Base-by-base conservation (phyloP, 768 basidiomycete genomes). In the Cystofilobasidium capitatum region DNA sequence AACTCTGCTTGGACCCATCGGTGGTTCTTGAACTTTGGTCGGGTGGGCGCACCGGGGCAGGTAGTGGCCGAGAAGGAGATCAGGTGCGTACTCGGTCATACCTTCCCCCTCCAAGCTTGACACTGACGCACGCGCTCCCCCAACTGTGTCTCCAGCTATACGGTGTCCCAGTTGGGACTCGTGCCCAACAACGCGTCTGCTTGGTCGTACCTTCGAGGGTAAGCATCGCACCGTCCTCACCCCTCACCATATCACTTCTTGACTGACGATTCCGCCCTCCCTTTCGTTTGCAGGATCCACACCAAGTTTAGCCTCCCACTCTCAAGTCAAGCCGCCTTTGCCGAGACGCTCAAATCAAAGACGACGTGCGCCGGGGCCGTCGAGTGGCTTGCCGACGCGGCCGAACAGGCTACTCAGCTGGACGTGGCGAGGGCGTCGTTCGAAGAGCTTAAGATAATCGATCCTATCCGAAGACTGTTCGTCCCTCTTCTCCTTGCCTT, bases 1-100 rank as follows among this genome's bases (percentile, higher is more conserved):
- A 99, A 99, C 75, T 93, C 90, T 39, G 96, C 89, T 26, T 99
- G 96, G 96, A 91, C 51, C 87, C 92, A 81, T 96, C 91, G 76
- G 83, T 92, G 69, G 85, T 89, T 57, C 89, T 85, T 77, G 82
- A 83, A 62, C 85, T 87, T 45, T 79, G 85, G 70, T 77, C 84
- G 72, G 76, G 81, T 63, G 83, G 84, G n/a, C 83, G 86, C 72
- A 80, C 82, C 67, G 33, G 65, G 62, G 9, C 82, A 82, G 63
- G 81, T 81, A 47, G 79, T 86, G 2, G 72, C 86, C 35, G 81
- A 82, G 73, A 79, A 86, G 61, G 94, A 97, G 77, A 74, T 92
- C 65, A 81, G 80, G 91, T 94, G 75, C 72, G 88, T 81, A n/a
- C 36, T 51, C 61, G 7, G 2, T n/a, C 6, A 44, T 62, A 51